These are phyloP conservation scores for Ascochyta rabiei DNA, from an alignment of 2,329 filamentous ascomycete genomes.

Conservation along the genomic window DNA sequence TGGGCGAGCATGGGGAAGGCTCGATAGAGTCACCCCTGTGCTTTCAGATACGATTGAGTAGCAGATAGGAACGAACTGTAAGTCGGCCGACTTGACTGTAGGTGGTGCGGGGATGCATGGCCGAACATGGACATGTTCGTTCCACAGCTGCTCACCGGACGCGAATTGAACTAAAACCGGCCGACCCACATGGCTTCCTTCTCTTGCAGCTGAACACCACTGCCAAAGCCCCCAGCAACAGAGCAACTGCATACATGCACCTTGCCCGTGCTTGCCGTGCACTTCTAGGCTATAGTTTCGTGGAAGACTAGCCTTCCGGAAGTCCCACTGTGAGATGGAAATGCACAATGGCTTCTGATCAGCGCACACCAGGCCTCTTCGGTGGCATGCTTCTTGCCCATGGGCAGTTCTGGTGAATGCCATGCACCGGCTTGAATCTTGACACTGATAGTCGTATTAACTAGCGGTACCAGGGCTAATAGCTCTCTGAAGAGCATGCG, in stretches of 20 bases:
- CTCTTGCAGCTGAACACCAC: slow-evolving; percentile 13
- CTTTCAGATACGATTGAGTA: neutral
- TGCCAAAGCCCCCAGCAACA: neutral
- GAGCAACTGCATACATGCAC: neutral
- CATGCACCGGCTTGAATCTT: neutral
- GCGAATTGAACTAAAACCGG: neutral
- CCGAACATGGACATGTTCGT: neutral
- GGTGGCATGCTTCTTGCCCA: too few relatives aligned
- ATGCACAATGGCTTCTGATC: neutral
- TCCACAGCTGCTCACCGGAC: slow-evolving; percentile 13
- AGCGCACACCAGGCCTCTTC: neutral
- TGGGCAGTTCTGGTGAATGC: neutral
- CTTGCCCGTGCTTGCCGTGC: neutral
- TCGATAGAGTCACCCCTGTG: neutral
- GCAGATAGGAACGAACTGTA: neutral
- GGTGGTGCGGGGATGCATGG: neutral
- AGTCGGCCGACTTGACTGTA: neutral
- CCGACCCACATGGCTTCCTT: slow-evolving; percentile 8
- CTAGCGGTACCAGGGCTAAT: neutral
- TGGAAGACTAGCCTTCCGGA: neutral
- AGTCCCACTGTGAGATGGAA: neutral
- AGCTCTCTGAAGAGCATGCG: neutral
- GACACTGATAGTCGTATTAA: neutral
- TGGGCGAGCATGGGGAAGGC: neutral
- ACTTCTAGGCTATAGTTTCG: neutral